Evolutionary conservation across 106 monocot genomes (phyloP).

Genomic region (Apostasia shenzhenica): DNA sequence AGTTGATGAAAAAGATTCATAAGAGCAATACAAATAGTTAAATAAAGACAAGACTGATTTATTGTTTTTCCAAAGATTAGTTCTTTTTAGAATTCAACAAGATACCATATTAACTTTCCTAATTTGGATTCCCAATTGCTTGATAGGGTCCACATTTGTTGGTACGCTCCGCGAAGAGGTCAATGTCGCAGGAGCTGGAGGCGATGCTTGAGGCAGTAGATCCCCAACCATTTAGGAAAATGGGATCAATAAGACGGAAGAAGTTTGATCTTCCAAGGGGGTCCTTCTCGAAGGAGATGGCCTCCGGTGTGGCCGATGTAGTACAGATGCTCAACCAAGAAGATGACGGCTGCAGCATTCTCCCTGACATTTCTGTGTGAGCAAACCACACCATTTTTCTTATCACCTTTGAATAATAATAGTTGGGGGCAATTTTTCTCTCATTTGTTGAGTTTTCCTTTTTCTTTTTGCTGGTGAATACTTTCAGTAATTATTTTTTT

Average conservation of each 20-base stretch:
- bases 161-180: conserved; percentile 6
- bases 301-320: conserved; percentile 6
- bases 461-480: too few relatives aligned
- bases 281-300: conserved; percentile 4
- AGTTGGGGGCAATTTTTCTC: too few relatives aligned
- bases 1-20: too few relatives aligned
- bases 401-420: too few relatives aligned
- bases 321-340: conserved; percentile 13
- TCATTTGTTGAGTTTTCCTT: too few relatives aligned
- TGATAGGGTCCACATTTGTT: not conserved
- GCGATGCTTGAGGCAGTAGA: conserved; percentile 8
- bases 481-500: too few relatives aligned
- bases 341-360: not conserved
- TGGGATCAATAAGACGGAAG: not conserved
- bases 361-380: not conserved
- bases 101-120: too few relatives aligned
- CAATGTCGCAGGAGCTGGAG: conserved; percentile 8
- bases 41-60: too few relatives aligned
- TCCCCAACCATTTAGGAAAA: not conserved
- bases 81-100: too few relatives aligned
- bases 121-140: not conserved
- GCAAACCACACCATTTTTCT: not conserved
- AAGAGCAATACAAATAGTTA: too few relatives aligned
- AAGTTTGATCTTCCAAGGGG: conserved; percentile 6
- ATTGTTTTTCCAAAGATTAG: too few relatives aligned